Evolutionary conservation across 495 filamentous ascomycete genomes (phyloP).

Genomic region (Daldinia vernicosa): DNA sequence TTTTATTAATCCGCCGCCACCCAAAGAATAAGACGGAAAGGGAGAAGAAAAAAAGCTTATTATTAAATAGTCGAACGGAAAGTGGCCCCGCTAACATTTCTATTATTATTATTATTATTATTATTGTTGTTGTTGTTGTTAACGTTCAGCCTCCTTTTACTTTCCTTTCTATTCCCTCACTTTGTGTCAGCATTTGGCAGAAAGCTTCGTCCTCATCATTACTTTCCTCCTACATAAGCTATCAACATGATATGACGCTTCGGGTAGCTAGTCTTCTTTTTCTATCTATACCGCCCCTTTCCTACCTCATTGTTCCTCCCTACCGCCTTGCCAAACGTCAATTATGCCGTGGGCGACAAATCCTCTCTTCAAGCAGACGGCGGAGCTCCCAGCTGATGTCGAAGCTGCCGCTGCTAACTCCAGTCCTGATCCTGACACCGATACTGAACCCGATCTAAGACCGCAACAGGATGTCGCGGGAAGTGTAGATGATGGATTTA

Average conservation of each 20-base stretch:
- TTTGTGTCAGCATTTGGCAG: constrained; percentile 3
- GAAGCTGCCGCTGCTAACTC: constrained; percentile 30
- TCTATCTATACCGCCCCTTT: constrained; percentile 17
- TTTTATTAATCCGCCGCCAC: background rate
- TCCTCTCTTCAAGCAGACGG: constrained; percentile 45
- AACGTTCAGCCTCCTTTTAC: constrained; percentile 2
- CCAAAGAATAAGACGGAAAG: background rate
- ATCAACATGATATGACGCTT: constrained; percentile 44
- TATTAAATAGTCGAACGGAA: constrained; percentile 21
- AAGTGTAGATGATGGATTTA: constrained; percentile 27
- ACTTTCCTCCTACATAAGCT: background rate
- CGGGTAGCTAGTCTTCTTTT: constrained; percentile 4
- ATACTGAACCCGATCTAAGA: constrained; percentile 1
- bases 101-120: background rate
- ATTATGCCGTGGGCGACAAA: constrained; percentile 52
- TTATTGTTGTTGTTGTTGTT: constrained; percentile 4
- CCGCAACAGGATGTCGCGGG: constrained; percentile 11
- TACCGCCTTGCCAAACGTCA: constrained; percentile 4
- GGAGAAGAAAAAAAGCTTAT: background rate
- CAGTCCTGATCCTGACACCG: background rate
- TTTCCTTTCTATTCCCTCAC: constrained; percentile 10
- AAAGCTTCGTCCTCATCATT: background rate
- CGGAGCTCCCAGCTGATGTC: constrained; percentile 35
- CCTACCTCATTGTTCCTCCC: background rate
- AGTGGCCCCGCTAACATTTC: constrained; percentile 10